Conservation (phyloP, 2,329 filamentous ascomycete species). For the Beauveria medogensis region DNA sequence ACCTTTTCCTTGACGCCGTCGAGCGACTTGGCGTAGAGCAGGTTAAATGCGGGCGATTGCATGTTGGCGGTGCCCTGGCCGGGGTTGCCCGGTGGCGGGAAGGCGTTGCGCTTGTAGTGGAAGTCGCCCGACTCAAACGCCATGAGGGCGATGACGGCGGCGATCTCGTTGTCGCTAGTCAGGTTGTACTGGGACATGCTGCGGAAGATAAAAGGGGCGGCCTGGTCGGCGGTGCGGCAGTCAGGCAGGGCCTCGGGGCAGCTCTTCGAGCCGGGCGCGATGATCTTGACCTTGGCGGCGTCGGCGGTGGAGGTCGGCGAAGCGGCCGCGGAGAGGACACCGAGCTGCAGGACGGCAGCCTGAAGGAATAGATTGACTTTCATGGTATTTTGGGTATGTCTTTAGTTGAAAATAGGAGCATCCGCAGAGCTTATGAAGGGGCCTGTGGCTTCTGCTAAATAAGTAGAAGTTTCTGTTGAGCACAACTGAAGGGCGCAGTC, state of each 20-base stretch:
- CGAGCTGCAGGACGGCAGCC: neutral
- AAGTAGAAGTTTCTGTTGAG: too few relatives aligned
- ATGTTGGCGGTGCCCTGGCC: slow-evolving; percentile 64
- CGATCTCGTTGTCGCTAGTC: slow-evolving; percentile 49
- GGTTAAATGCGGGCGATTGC: slow-evolving; percentile 38
- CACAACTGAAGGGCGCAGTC: too few relatives aligned
- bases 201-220: slow-evolving; percentile 46
- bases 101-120: slow-evolving; percentile 61
- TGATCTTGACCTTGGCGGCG: slow-evolving; percentile 36
- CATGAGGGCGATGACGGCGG: slow-evolving; percentile 62
- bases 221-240: slow-evolving; percentile 58
- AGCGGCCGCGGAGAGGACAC: neutral
- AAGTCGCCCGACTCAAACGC: slow-evolving; percentile 64
- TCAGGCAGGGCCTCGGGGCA: slow-evolving; percentile 47
- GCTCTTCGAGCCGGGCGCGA: slow-evolving; percentile 48
- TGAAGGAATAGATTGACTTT: neutral
- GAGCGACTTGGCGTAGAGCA: slow-evolving; percentile 39
- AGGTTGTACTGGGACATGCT: slow-evolving; percentile 53
- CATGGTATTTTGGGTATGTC: neutral
- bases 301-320: slow-evolving; percentile 1
- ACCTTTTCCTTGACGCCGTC: slow-evolving; percentile 27
- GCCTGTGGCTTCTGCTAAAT: too few relatives aligned
- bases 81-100: slow-evolving; percentile 33
- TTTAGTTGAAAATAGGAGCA: neutral
- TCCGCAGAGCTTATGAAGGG: too few relatives aligned